These are phyloP conservation scores for Platanthera zijinensis DNA, from an alignment of 106 monocot species.

Conservation along the genomic window DNA sequence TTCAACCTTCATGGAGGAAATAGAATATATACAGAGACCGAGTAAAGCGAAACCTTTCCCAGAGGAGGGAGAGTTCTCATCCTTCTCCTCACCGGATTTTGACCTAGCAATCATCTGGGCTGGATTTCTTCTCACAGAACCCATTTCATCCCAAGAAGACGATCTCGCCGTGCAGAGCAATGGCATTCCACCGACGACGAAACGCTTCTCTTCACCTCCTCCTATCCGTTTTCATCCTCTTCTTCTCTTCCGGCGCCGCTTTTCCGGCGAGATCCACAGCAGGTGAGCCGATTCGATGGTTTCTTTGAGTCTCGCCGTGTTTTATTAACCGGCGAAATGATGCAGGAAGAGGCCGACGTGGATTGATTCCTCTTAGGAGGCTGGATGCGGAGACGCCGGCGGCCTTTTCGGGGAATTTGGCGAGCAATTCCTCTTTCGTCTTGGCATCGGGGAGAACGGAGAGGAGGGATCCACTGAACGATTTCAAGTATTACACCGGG, in stretches of 20 bases:
- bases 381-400: conserved; percentile 16
- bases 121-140: neutral
- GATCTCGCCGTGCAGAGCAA: neutral
- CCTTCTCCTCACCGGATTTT: neutral
- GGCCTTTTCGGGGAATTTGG: neutral
- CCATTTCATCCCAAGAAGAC: neutral
- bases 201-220: neutral
- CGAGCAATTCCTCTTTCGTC: conserved; percentile 35
- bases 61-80: neutral
- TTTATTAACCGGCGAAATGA: neutral
- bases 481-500: conserved; percentile 49
- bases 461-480: conserved; percentile 59
- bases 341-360: conserved; percentile 6
- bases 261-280: neutral
- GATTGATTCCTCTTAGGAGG: conserved; percentile 28
- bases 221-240: neutral
- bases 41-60: neutral
- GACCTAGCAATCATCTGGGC: neutral
- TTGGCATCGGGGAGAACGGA: conserved; percentile 64
- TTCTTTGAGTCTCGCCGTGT: neutral
- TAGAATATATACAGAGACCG: neutral
- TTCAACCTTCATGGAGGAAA: neutral
- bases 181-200: neutral
- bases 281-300: neutral
- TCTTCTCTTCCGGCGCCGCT: neutral